Evolutionary conservation across 768 basidiomycete species (phyloP), one percentile per base, ranked within the genome.

Genomic region (Rhizopogon sp.): DNA sequence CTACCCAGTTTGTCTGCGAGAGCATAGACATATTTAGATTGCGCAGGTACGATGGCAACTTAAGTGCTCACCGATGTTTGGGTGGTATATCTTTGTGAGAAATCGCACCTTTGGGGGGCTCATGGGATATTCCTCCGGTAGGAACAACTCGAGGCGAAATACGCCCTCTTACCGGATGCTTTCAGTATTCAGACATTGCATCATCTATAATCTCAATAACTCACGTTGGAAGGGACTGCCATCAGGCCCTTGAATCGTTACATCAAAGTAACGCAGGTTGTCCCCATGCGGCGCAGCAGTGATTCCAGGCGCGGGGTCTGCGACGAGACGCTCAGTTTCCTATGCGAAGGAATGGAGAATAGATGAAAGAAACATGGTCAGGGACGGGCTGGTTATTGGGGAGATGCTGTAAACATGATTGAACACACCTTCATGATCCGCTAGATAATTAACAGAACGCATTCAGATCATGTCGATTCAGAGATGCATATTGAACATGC

Each of bases 51-150:
- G 9, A 43, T 54, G 55, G 67, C 22, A 49, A 37, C 33, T 35
- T 37, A 53, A 43, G 47, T 45, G 72, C 90, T 65, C 67, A 97
- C 96, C 96, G 74, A 99, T 99, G 72, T 99, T 99, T 46, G 97
- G 95, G 72, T 98, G 94, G 77, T 96, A 95, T 77, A 98, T 96
- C 86, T 94, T 95, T 54, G 95, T 97, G 63, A 97, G 76, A 76
- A 96, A 98, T 61, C 96, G 81, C 55, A 99, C 97, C 74, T 99
- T 99, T 22, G 97, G 97, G 0, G 97, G 96, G 49, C 89, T 90
- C 97, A 99, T 99, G 1, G 97, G 97, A 74, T 99, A 99, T 71
- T 98, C 97, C 72, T 98, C 97, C 4, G 97, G 97, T 28, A 99
- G 78, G 76, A 98, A 99, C 43, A 99, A 78, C 72, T 99, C 97